Evolutionary conservation across 1,284 basidiomycete species (phyloP), one percentile per base, ranked within the genome.

Genomic region (Trichosporon faecale): DNA sequence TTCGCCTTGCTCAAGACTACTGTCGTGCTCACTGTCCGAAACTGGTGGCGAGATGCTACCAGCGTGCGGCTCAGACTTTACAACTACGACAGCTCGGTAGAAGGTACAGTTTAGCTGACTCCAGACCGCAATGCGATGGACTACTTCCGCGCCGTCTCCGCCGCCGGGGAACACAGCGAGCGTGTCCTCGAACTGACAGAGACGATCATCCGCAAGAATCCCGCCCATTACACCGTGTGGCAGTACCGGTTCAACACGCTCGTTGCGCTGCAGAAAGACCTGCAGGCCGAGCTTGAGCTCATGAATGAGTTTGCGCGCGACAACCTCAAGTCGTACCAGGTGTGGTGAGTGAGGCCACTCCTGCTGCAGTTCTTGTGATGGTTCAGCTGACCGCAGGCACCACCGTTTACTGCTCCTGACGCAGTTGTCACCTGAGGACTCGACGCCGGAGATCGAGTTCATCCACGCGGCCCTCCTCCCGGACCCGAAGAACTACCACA

Each of bases 181-280:
- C 87, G 95, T 40, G 93, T 91, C 6, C 88, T 98, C 60, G 88
- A 90, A 74, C 86, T 98, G 64, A 98, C 95, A 0, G 91, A 95
- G 82, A 85, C 85, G 64, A 89, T 97, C 76, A 94, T 98, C 73
- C 86, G 90, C 33, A 85, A 91, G 83, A 97, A 97, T 79, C 93
- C 94, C 5, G 93, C 92, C 1, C 95, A 97, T 80, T 98, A 97
- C 79, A 91, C 94, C 64, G 93, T 94, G 73, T 98, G 95, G 95
- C 93, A 95, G 84, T 97, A 94, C 82, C 89, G 95, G 52, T 93
- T 94, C 81, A 88, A 91, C 76, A 95, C 92, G 0, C 86, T 97
- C 1, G 75, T 94, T 1, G 87, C 88, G 0, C 83, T 93, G 70
- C 79, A 88, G 16, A 84, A 88, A 1, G 87, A 92, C 55, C 86